phyloP scores from a whole-genome alignment of 2,329 filamentous ascomycete genomes.

The Didymella pinodella region DNA sequence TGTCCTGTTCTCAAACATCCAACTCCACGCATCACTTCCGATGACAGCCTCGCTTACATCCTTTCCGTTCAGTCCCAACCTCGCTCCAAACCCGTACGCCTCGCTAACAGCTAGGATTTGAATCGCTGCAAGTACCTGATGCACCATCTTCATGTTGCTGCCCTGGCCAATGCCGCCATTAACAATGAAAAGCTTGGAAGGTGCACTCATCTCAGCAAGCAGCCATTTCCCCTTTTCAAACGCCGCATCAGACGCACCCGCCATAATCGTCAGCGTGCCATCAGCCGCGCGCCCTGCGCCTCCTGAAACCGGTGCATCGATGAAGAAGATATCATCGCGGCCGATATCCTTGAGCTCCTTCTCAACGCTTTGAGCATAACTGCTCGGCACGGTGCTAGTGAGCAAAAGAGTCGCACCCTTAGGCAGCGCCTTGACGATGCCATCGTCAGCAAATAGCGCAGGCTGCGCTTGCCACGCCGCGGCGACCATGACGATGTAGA shows the following conservation, averaged over 20 bases:
- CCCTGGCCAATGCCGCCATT: slow-evolving; percentile 61
- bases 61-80: slow-evolving; percentile 61
- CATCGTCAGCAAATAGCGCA: slow-evolving; percentile 68
- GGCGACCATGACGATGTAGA: slow-evolving; percentile 78
- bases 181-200: slow-evolving; percentile 65
- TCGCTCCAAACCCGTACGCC: slow-evolving; percentile 64
- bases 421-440: slow-evolving; percentile 61
- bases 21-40: slow-evolving; percentile 56
- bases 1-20: slow-evolving; percentile 66
- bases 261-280: slow-evolving; percentile 79
- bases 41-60: slow-evolving; percentile 59
- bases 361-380: slow-evolving; percentile 69
- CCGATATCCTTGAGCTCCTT: slow-evolving; percentile 63
- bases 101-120: slow-evolving; percentile 65
- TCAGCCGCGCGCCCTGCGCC: slow-evolving; percentile 73
- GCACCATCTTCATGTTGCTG: slow-evolving; percentile 66
- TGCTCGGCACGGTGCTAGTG: slow-evolving; percentile 74
- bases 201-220: slow-evolving; percentile 69
- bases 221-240: slow-evolving; percentile 66
- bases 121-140: slow-evolving; percentile 66
- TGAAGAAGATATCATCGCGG: slow-evolving; percentile 69
- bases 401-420: slow-evolving; percentile 68
- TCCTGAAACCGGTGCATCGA: slow-evolving; percentile 77
- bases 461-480: slow-evolving; percentile 73
- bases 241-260: slow-evolving; percentile 65